A percentile compares a stretch with the other conserved stretches of the same genome.
Conservation (phyloP, 768 basidiomycete genomes). For the Auricularia sp. region DNA sequence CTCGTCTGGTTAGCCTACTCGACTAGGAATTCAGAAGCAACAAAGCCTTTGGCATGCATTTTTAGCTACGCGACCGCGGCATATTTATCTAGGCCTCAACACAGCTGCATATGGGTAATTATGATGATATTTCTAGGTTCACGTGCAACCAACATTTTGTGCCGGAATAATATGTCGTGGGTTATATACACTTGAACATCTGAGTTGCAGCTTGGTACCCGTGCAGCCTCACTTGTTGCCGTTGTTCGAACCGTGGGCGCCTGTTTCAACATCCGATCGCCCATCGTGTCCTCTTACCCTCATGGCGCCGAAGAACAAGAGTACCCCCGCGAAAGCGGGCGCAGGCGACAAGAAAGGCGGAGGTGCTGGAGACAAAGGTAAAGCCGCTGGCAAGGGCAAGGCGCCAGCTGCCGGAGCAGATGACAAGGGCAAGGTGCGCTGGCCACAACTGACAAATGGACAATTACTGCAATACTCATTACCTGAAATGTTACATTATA, state of each 20-base stretch:
- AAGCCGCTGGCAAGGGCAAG: neutral
- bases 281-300: neutral
- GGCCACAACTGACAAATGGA: neutral
- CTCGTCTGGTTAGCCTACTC: too few species aligned
- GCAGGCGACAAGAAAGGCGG: constrained; percentile 1
- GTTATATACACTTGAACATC: too few species aligned
- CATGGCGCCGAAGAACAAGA: neutral
- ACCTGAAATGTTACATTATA: neutral
- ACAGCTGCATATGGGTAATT: too few species aligned
- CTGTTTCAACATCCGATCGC: too few species aligned
- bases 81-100: too few species aligned
- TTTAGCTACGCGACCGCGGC: neutral
- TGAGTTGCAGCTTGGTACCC: too few species aligned
- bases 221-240: too few species aligned
- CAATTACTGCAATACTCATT: neutral
- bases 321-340: neutral
- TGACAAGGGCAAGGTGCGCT: constrained; percentile 5
- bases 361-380: constrained; percentile 1
- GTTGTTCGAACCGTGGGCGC: too few species aligned
- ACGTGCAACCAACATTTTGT: too few species aligned
- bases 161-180: too few species aligned
- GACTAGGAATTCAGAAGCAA: neutral
- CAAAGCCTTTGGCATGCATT: neutral
- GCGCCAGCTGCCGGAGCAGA: neutral
- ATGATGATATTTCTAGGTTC: too few species aligned